Percentiles rank a stretch among this genome's conserved stretches.
Conservation (phyloP, 73 alveolate species). For the Stentor roeselii region DNA sequence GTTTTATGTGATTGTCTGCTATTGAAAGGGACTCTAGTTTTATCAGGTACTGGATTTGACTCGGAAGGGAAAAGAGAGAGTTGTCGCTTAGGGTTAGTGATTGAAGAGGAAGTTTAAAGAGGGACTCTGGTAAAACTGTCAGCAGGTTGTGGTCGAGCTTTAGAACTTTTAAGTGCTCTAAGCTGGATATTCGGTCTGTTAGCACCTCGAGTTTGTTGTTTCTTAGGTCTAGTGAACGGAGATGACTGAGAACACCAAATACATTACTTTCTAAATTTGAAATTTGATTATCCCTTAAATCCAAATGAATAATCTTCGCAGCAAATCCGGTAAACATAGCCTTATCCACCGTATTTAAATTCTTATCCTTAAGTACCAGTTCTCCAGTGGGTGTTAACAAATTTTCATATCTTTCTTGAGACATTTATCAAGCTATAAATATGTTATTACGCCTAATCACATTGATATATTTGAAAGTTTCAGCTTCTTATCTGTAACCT, state of each 20-base stretch:
- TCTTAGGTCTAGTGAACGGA: conserved; percentile 22
- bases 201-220: conserved; percentile 17
- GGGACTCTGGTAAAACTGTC: not conserved
- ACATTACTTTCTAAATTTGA: not conserved
- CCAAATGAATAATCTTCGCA: conserved; percentile 9
- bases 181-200: not conserved
- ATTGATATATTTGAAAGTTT: not conserved
- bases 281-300: conserved; percentile 22
- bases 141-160: conserved; percentile 22
- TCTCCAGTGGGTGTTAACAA: conserved; percentile 28
- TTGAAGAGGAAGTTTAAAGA: not conserved
- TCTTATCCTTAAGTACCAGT: not conserved
- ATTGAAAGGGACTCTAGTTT: not conserved
- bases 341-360: not conserved
- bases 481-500: not conserved
- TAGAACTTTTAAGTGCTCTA: not conserved
- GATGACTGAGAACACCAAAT: not conserved
- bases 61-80: conserved; percentile 20
- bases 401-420: not conserved
- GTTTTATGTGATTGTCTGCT: conserved; percentile 11
- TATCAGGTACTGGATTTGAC: not conserved
- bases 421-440: not conserved
- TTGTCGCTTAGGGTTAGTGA: not conserved
- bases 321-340: not conserved
- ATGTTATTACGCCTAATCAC: not conserved